phyloP scores from a whole-genome alignment of 805 yeast species.

The Hanseniaspora guilliermondii region DNA sequence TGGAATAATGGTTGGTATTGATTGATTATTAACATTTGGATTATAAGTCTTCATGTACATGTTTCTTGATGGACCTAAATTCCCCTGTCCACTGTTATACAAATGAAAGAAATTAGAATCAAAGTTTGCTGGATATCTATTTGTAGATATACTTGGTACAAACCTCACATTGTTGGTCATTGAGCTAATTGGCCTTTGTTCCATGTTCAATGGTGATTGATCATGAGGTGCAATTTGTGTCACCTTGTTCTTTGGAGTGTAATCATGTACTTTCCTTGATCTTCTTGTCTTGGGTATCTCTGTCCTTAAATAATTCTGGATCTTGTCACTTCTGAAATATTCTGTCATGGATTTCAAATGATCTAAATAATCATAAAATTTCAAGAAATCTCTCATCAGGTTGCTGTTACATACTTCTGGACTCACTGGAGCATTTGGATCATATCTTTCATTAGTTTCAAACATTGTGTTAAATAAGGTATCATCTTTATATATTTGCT shows the following conservation, averaged over 20 bases:
- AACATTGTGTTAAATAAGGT: constrained; percentile 10
- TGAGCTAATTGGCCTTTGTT: too few species aligned
- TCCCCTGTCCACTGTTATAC: too few species aligned
- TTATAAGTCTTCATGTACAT: too few species aligned
- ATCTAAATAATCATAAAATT: constrained; percentile 2
- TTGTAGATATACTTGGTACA: too few species aligned
- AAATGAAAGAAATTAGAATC: too few species aligned
- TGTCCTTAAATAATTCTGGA: not conserved
- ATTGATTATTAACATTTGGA: too few species aligned
- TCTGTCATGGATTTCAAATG: not conserved
- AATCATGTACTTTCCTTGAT: not conserved
- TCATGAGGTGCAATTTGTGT: too few species aligned
- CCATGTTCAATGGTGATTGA: too few species aligned
- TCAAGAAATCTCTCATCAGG: not conserved
- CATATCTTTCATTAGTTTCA: not conserved
- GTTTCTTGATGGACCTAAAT: too few species aligned
- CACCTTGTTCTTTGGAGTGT: not conserved
- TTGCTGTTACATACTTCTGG: not conserved
- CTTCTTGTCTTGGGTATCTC: not conserved
- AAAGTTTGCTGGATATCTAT: too few species aligned
- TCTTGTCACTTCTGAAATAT: not conserved
- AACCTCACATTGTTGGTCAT: too few species aligned
- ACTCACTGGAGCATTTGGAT: constrained; percentile 1
- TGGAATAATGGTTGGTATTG: too few species aligned
- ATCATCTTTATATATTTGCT: not conserved